Percentiles rank a stretch among this genome's conserved stretches.
These are phyloP conservation scores for Plectosphaerella sp. DNA, from an alignment of 2,329 filamentous ascomycete species.

Conservation along the genomic window DNA sequence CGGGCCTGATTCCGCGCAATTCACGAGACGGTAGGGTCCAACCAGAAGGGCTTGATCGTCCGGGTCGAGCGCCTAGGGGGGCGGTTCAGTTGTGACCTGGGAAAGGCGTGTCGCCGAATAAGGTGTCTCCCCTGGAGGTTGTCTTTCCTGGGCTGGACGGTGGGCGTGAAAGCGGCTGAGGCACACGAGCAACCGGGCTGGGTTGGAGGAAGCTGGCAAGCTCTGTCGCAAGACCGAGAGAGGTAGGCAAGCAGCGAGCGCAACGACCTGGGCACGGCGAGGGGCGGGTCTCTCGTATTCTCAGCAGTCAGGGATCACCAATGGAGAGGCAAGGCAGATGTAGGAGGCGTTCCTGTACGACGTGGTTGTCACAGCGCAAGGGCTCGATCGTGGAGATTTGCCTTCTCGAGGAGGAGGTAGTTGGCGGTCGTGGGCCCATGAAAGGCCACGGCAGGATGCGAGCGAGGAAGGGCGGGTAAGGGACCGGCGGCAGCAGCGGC, in stretches of 20 bases:
- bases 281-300: slow-evolving; percentile 24
- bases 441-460: slow-evolving; percentile 5
- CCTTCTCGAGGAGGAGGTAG: slow-evolving; percentile 11
- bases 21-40: not conserved
- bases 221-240: slow-evolving; percentile 1
- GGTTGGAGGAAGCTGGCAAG: not conserved
- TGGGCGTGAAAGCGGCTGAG: not conserved
- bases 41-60: not conserved
- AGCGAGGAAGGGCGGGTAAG: slow-evolving; percentile 5
- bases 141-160: not conserved
- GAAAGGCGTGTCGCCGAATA: not conserved
- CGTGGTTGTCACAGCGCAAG: slow-evolving; percentile 13
- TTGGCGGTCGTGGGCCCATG: slow-evolving; percentile 12
- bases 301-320: slow-evolving; percentile 22
- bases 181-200: not conserved
- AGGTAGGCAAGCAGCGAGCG: no score
- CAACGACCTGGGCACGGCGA: no score
- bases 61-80: not conserved
- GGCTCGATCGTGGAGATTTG: slow-evolving; percentile 13
- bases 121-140: not conserved
- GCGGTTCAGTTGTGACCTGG: not conserved
- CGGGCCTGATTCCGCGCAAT: not conserved
- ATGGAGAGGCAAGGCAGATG: slow-evolving; percentile 24
- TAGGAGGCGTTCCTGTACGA: slow-evolving; percentile 26
- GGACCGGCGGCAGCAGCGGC: not conserved